phyloP scores from a whole-genome alignment of 2,329 filamentous ascomycete genomes.

The Cladorrhinum sp. region DNA sequence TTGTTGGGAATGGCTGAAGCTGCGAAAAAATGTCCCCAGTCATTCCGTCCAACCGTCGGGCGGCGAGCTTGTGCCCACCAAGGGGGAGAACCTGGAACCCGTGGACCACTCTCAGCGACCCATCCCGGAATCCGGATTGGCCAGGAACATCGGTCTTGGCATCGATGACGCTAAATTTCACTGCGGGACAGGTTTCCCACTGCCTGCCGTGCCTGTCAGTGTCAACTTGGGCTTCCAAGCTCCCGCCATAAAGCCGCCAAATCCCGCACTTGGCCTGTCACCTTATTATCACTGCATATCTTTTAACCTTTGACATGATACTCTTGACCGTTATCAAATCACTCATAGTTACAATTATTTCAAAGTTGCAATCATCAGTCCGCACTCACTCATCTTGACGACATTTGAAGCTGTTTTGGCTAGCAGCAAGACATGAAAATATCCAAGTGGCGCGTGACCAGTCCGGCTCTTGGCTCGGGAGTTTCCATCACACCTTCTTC shows the following conservation, averaged over 20 bases:
- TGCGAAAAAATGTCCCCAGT: constrained; percentile 23
- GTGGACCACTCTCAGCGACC: no score
- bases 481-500: background rate
- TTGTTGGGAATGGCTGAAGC: constrained; percentile 14
- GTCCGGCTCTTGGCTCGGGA: constrained; percentile 11
- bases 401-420: background rate
- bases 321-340: background rate
- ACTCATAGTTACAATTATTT: background rate
- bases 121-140: constrained; percentile 18
- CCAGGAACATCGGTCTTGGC: constrained; percentile 10
- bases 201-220: constrained; percentile 7
- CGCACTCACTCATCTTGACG: background rate
- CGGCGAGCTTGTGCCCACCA: constrained; percentile 1
- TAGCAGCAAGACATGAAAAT: background rate
- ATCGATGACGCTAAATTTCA: constrained; percentile 16
- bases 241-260: constrained; percentile 21
- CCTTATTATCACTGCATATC: background rate
- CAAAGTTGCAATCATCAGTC: background rate
- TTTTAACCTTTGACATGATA: background rate
- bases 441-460: constrained; percentile 10
- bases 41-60: constrained; percentile 21
- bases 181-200: constrained; percentile 11
- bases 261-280: constrained; percentile 15
- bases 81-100: background rate
- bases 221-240: background rate